Evolutionary conservation across 768 basidiomycete genomes (phyloP).

Genomic region (Tylopilus rubrobrunneus): DNA sequence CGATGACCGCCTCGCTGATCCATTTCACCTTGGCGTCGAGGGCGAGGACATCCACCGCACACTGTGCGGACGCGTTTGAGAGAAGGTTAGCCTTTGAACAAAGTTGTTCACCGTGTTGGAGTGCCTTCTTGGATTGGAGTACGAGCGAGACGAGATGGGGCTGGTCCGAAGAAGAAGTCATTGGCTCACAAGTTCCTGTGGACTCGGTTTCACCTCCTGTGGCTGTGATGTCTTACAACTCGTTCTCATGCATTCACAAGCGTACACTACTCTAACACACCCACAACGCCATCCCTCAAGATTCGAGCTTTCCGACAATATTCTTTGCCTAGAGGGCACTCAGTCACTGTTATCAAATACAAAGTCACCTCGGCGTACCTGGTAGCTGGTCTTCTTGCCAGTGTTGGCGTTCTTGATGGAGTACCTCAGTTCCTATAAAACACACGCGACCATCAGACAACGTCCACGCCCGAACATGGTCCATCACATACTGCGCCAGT

Average conservation of each 20-base stretch:
- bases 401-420: conserved; percentile 43
- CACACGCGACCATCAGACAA: neutral
- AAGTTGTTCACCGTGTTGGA: conserved; percentile 73
- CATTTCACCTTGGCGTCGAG: conserved; percentile 79
- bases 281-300: neutral
- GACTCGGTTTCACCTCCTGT: neutral
- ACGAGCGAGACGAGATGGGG: conserved; percentile 73
- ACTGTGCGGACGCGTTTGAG: conserved; percentile 63
- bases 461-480: accelerated
- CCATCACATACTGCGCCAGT: conserved; percentile 32
- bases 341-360: neutral
- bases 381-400: conserved; percentile 37
- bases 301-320: conserved; percentile 30
- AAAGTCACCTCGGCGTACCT: conserved; percentile 18
- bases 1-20: conserved; percentile 68
- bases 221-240: too few relatives aligned
- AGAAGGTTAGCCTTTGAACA: conserved; percentile 63
- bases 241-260: too few relatives aligned
- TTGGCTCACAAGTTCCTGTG: too few relatives aligned
- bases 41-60: conserved; percentile 67
- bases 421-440: conserved; percentile 30
- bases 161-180: conserved; percentile 32
- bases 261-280: too few relatives aligned
- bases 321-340: conserved; percentile 33
- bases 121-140: conserved; percentile 76